A percentile compares a stretch with the other conserved stretches of the same genome.
Conservation (phyloP, 116 monocot species). For the Cymodocea nodosa region DNA sequence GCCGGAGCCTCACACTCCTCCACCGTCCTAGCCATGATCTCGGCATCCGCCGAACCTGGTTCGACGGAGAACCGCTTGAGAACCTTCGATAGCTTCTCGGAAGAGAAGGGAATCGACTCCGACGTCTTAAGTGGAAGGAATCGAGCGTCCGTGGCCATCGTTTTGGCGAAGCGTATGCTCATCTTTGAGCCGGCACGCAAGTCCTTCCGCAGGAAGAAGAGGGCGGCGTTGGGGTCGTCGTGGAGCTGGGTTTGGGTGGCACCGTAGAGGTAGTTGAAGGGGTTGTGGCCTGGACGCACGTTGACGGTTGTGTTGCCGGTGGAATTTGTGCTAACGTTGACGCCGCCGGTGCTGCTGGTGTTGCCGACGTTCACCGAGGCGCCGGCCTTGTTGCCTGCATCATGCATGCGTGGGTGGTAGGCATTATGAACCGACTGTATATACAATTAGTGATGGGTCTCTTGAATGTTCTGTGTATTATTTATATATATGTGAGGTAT, state of each 20-base stretch:
- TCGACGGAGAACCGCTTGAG: conserved; percentile 18
- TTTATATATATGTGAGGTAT: too few relatives aligned
- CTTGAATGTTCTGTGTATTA: too few relatives aligned
- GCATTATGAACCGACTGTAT: too few relatives aligned
- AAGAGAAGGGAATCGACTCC: conserved; percentile 31
- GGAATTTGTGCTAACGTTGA: not conserved
- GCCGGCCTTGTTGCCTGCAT: too few relatives aligned
- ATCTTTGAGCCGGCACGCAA: conserved; percentile 10
- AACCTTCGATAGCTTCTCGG: conserved; percentile 16
- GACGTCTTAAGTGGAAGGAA: conserved; percentile 25
- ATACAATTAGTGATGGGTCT: too few relatives aligned
- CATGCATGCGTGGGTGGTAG: too few relatives aligned
- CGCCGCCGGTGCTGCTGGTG: too few relatives aligned
- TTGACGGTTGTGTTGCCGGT: not conserved
- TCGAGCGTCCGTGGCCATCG: not conserved
- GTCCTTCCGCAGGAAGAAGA: conserved; percentile 23
- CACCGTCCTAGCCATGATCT: conserved; percentile 15
- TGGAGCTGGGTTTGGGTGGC: conserved; percentile 8
- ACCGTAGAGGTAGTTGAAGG: conserved; percentile 11
- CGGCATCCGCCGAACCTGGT: conserved; percentile 14
- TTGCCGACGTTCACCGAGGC: too few relatives aligned
- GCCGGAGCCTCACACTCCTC: conserved; percentile 26
- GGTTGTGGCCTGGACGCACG: not conserved
- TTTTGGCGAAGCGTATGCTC: conserved; percentile 11
- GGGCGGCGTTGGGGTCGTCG: conserved; percentile 9